Conservation (phyloP, 2,329 filamentous ascomycete genomes). For the Ophiostoma tasmaniense region DNA sequence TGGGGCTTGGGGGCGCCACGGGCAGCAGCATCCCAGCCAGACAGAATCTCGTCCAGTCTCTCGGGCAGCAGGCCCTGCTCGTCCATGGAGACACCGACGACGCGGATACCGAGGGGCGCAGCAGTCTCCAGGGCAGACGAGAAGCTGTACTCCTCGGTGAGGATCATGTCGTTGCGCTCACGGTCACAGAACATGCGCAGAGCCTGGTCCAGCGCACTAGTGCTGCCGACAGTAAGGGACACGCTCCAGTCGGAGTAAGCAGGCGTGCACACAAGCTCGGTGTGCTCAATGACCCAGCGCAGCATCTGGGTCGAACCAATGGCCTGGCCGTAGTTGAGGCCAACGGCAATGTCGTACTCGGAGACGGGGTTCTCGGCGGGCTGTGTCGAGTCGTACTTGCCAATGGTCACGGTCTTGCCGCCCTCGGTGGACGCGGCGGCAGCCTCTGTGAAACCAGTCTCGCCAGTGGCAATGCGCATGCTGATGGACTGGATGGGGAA, state of each 20-base stretch:
- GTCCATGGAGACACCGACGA: constrained; percentile 45
- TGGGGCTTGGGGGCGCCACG: constrained; percentile 42
- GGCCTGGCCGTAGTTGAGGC: constrained; percentile 88
- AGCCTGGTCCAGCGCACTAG: constrained; percentile 73
- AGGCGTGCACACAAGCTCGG: constrained; percentile 78
- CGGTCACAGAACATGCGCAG: constrained; percentile 69
- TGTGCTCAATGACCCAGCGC: constrained; percentile 89
- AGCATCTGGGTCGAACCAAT: constrained; percentile 79
- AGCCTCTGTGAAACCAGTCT: constrained; percentile 58
- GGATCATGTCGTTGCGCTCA: constrained; percentile 62
- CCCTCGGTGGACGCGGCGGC: constrained; percentile 45
- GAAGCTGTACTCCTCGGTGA: constrained; percentile 91
- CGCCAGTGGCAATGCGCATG: constrained; percentile 62
- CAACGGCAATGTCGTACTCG: constrained; percentile 69
- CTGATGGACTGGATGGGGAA: constrained; percentile 81
- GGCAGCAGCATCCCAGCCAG: constrained; percentile 39
- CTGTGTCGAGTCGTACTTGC: constrained; percentile 73
- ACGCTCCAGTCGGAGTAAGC: constrained; percentile 88
- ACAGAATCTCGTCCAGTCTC: constrained; percentile 43
- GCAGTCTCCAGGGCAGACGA: constrained; percentile 58
- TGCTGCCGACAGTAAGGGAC: constrained; percentile 76
- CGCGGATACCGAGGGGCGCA: constrained; percentile 42
- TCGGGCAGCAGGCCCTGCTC: constrained; percentile 45
- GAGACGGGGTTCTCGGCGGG: constrained; percentile 22
- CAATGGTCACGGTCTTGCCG: constrained; percentile 55